Evolutionary conservation across 208 protist genomes (phyloP).

Genomic region (Leishmania amazonensis): DNA sequence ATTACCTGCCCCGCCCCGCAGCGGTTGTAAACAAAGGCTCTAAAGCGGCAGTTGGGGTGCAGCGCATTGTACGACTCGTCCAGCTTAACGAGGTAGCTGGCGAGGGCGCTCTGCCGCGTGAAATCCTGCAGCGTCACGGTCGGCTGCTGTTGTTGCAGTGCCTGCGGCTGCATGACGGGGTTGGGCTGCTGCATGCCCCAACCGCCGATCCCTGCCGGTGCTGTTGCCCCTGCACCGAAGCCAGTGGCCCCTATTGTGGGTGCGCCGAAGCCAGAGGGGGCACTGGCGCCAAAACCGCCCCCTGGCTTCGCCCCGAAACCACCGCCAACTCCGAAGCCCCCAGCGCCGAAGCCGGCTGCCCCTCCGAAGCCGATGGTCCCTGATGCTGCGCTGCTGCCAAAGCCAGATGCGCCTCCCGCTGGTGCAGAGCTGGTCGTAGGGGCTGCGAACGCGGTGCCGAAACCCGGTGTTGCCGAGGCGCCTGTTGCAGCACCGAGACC

Average conservation of each 20-base stretch:
- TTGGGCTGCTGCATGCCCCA: constrained; percentile 11
- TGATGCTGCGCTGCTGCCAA: background rate
- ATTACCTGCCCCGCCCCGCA: constrained; percentile 54
- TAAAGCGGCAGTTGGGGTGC: constrained; percentile 66
- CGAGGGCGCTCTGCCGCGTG: constrained; percentile 54
- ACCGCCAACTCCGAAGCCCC: background rate
- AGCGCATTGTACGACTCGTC: constrained; percentile 76
- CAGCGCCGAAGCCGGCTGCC: background rate
- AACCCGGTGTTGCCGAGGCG: background rate
- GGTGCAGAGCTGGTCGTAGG: background rate
- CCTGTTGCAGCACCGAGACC: background rate
- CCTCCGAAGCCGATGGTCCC: background rate
- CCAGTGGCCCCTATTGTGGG: constrained; percentile 1
- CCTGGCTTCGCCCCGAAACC: background rate
- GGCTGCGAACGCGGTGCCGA: background rate
- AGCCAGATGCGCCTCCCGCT: background rate
- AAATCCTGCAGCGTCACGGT: constrained; percentile 45
- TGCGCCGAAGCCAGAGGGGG: constrained; percentile 18
- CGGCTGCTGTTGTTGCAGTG: background rate
- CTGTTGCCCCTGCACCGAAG: constrained; percentile 19
- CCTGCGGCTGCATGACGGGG: background rate
- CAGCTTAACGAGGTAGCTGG: constrained; percentile 62
- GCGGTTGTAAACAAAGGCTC: constrained; percentile 77
- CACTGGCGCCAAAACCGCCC: background rate
- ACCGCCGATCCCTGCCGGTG: background rate